Base-by-base conservation (phyloP, 768 basidiomycete genomes). In the Trametes meyenii region DNA sequence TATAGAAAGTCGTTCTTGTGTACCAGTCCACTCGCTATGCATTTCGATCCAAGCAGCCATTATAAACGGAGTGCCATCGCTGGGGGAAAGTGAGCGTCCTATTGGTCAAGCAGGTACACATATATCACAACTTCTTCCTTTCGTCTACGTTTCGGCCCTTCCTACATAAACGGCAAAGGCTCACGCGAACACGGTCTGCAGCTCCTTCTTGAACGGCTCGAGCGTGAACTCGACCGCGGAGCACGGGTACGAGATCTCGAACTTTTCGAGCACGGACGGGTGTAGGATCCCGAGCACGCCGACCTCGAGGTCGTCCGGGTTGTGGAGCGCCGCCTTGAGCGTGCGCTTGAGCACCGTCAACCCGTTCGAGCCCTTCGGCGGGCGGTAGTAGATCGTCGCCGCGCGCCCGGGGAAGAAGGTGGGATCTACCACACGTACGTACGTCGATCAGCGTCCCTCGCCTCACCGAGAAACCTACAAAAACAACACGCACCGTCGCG, bases 401-500 rank as follows among this genome's bases (percentile, higher is more conserved):
- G 94, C 94, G 35, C 96, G 90, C 38, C 95, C 95, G 39, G 95
- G 93, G 82, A 99, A 96, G 80, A 89, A 99, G 58, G 91, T 90
- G 6, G 90, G 83, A 76, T 99, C 97, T 98, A 70, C 39, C 50
- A 16, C 44, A 42, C 51, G 19, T n/a, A 19, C 40, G 36, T 61
- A 26, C 17, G 66, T 53, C 19, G 53, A 39, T 58, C 17, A 38
- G 42, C 35, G 26, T 49, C 29, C 1, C 14, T 21, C 40, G 48
- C 19, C 19, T 10, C 19, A 21, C 43, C 21, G n/a, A 17, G 4
- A 44, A n/a, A 44, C 8, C 10, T 4, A 44, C 16, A 44, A 40
- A 12, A 16, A 50, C 51, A 24, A 21, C n/a, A 72, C 89, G 53
- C 68, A 96, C 96, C 95, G 45, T 84, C 81, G 13, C 84, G 84